Evolutionary conservation across 73 alveolate genomes (phyloP).

Genomic region (Uronychia binucleata): DNA sequence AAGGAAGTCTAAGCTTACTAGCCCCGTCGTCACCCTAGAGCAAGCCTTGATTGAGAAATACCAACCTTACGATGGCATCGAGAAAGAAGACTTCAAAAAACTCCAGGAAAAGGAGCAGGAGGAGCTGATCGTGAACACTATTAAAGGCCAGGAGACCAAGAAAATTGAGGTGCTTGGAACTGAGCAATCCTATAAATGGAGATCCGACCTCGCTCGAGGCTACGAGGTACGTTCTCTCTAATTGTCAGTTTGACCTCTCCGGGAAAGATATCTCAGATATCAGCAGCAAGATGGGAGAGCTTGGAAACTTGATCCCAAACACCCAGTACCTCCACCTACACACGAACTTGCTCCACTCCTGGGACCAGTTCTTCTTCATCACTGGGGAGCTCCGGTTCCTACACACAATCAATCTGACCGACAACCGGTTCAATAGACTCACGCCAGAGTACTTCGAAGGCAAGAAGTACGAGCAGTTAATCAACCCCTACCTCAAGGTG

Average conservation of each 20-base stretch:
- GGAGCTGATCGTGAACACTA: constrained; percentile 51
- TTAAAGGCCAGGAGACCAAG: constrained; percentile 38
- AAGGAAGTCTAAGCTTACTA: constrained; percentile 9
- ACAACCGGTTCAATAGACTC: constrained; percentile 58
- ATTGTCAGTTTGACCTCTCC: not conserved
- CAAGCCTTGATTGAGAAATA: constrained; percentile 58
- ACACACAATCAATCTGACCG: constrained; percentile 66
- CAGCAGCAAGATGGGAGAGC: constrained; percentile 63
- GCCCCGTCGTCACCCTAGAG: not conserved
- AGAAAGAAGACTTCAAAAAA: constrained; percentile 52
- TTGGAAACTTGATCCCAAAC: constrained; percentile 57
- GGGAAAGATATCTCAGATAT: not conserved
- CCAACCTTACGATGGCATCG: constrained; percentile 47
- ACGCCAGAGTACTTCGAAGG: constrained; percentile 33
- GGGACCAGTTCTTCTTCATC: constrained; percentile 77
- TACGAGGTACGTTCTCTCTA: constrained; percentile 11
- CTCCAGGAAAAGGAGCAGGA: constrained; percentile 34
- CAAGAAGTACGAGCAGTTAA: constrained; percentile 37
- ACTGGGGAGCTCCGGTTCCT: constrained; percentile 57
- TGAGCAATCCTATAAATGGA: constrained; percentile 59
- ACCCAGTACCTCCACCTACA: constrained; percentile 66
- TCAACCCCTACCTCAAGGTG: constrained; percentile 61
- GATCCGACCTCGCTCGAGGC: constrained; percentile 33
- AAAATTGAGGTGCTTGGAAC: constrained; percentile 61
- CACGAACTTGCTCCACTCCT: constrained; percentile 66